Conservation (phyloP, 23 red algal species). For the Rhodosorus marinus region DNA sequence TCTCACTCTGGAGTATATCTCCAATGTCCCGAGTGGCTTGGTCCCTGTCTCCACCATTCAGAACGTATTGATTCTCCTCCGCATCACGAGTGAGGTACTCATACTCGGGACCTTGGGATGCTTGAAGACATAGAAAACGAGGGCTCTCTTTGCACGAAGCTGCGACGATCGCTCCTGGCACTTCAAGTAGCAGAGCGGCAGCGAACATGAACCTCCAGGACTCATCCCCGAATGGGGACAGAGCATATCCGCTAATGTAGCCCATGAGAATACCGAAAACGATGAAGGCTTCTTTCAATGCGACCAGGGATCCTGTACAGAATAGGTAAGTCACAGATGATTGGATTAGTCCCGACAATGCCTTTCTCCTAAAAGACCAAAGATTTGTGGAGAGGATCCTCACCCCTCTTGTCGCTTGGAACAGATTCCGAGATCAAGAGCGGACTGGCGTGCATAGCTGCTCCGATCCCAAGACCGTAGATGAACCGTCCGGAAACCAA, state of each 20-base stretch:
- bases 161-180: background rate
- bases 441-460: constrained; percentile 16
- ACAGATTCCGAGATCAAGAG: constrained; percentile 15
- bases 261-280: constrained; percentile 11
- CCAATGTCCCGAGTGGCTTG: background rate
- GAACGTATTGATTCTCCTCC: background rate
- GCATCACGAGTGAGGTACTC: no score
- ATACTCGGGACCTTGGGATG: no score
- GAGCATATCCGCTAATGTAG: constrained; percentile 3
- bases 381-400: no score
- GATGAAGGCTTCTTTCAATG: constrained; percentile 13
- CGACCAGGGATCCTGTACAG: no score
- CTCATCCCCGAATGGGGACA: constrained; percentile 2
- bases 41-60: background rate
- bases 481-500: constrained; percentile 4
- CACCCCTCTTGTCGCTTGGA: background rate
- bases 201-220: constrained; percentile 22
- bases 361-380: no score
- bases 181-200: background rate
- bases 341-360: no score
- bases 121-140: constrained; percentile 6
- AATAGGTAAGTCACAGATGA: no score
- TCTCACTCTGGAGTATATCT: background rate
- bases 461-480: constrained; percentile 15
- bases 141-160: constrained; percentile 6